These are phyloP conservation scores for Cryptococcus amylolentus DNA, from an alignment of 1,284 basidiomycete species.

Conservation along the genomic window DNA sequence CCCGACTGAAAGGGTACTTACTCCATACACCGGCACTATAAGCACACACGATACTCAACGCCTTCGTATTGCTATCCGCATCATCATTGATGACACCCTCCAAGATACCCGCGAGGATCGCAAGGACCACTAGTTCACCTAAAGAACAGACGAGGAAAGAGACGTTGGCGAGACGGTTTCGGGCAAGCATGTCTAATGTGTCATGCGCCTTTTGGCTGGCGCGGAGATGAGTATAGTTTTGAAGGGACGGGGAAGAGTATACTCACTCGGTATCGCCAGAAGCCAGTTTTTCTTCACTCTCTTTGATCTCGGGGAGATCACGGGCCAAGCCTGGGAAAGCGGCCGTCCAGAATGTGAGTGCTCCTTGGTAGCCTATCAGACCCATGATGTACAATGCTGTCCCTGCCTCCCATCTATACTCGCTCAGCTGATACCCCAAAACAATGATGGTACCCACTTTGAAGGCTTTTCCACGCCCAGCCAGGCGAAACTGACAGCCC, in stretches of 20 bases:
- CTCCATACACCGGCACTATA: slow-evolving; percentile 72
- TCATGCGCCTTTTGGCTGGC: slow-evolving; percentile 60
- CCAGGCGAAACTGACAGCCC: slow-evolving; percentile 73
- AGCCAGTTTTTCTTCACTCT: slow-evolving; percentile 59
- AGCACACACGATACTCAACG: slow-evolving; percentile 67
- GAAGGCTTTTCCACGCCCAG: slow-evolving; percentile 53
- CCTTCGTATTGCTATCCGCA: slow-evolving; percentile 77
- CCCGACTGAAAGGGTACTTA: slow-evolving; percentile 48
- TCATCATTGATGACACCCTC: slow-evolving; percentile 63
- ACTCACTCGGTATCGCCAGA: slow-evolving; percentile 55
- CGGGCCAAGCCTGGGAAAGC: slow-evolving; percentile 76
- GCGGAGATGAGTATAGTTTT: not conserved
- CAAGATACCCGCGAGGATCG: slow-evolving; percentile 72
- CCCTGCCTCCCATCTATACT: slow-evolving; percentile 63
- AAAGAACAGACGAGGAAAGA: slow-evolving; percentile 69
- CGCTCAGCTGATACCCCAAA: not conserved
- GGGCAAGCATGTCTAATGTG: slow-evolving; percentile 61
- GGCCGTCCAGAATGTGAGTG: slow-evolving; percentile 72
- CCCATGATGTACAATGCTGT: slow-evolving; percentile 79
- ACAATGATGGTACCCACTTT: slow-evolving; percentile 18
- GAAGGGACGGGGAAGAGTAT: slow-evolving; percentile 57
- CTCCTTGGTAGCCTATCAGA: slow-evolving; percentile 74
- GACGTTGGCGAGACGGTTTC: slow-evolving; percentile 74
- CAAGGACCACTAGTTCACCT: slow-evolving; percentile 68
- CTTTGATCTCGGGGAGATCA: slow-evolving; percentile 66